Evolutionary conservation across 805 yeast genomes (phyloP).

Genomic region (Candida rishiriensis): DNA sequence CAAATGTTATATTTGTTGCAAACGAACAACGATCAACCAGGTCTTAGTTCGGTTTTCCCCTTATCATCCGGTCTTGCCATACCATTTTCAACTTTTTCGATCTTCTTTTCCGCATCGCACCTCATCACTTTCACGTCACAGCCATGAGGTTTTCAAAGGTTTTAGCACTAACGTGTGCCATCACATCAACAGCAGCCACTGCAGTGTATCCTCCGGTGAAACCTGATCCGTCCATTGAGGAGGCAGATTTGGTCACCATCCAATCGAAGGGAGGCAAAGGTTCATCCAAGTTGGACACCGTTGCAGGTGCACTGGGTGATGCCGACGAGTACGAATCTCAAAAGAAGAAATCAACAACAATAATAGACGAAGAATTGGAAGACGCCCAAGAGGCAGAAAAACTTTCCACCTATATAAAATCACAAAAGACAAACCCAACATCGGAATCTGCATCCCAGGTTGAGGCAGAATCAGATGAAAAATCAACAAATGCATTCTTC

Average conservation of each 20-base stretch:
- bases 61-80: neutral
- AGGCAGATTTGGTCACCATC: constrained; percentile 17
- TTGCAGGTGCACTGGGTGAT: neutral
- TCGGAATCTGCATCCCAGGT: constrained; percentile 8
- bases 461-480: constrained; percentile 8
- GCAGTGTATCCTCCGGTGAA: constrained; percentile 21
- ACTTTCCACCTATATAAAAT: constrained; percentile 9
- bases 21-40: too few species aligned
- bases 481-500: constrained; percentile 51
- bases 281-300: neutral
- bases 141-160: constrained; percentile 8
- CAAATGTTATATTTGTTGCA: too few species aligned
- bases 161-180: constrained; percentile 5
- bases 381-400: constrained; percentile 9
- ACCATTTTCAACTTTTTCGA: neutral
- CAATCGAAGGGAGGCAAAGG: constrained; percentile 4
- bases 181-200: constrained; percentile 3
- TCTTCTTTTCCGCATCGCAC: too few species aligned
- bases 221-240: constrained; percentile 7
- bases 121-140: neutral
- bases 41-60: too few species aligned
- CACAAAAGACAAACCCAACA: constrained; percentile 11
- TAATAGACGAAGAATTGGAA: neutral
- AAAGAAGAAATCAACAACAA: neutral
- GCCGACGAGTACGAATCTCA: neutral